Base-by-base conservation (phyloP, 1,284 basidiomycete genomes). In the Irpex sp. region DNA sequence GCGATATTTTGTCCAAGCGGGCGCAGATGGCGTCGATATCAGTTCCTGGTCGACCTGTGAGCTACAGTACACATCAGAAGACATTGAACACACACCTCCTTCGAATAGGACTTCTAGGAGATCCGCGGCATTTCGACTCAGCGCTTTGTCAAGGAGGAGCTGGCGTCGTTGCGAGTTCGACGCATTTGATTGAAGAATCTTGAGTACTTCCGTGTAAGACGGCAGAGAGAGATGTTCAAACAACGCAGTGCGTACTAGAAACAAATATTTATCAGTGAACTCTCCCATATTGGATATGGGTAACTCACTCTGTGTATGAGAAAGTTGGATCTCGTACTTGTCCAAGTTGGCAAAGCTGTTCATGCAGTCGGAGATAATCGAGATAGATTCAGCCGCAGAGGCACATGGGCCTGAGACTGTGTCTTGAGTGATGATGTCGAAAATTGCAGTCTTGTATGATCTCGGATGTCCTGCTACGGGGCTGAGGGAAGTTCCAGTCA, bases 341-440 rank as follows among this genome's bases (percentile, higher is more conserved):
- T 79, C 75, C 54, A 90, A 75, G 64, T 80, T 87, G 9, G 91
- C 91, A 71, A 91, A 93, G 58, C 78, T 82, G 49, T 86, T 81
- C 42, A 93, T 73, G 63, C 83, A 83, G 62, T 86, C 81, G 64
- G 83, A 84, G 9, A 84, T 80, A 14, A 93, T 78, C 2, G 86
- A 77, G 58, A 93, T 82, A 2, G 87, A 76, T 70, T 93, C 90
- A 14, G 87, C 88, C 12, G 81, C 82, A 16, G 89, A 84, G 3
- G 86, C 88, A 28, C 80, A 72, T 5, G 83, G 82, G 4, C 88
- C 87, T 45, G 73, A 79, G 49, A 75, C 75, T 23, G 87, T 68
- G 70, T 92, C 90, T 0, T 85, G 84, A 4, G 88, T 88, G 61
- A 93, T 89, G 58, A 93, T 90, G 70, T 93, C 90, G 64, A 91